These are phyloP conservation scores for Umbelopsis isabellina DNA, from an alignment of 192 early-diverging fungal species.

Conservation along the genomic window DNA sequence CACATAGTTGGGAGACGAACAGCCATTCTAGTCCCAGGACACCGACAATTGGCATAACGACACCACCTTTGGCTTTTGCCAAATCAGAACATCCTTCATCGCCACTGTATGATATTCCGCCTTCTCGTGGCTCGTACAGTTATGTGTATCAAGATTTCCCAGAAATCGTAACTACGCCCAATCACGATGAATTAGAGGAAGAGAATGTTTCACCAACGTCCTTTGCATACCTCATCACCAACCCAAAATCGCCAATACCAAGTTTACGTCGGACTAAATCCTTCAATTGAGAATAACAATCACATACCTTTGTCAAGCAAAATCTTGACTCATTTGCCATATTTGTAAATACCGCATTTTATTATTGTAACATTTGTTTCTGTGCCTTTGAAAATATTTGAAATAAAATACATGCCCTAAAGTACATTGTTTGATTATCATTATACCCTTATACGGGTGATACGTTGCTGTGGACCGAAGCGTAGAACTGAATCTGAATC, in stretches of 20 bases:
- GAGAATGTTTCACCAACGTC: constrained; percentile 1
- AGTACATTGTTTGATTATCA: not conserved
- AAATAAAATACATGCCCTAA: not conserved
- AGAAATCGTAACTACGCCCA: not conserved
- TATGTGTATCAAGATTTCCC: not conserved
- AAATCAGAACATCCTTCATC: not conserved
- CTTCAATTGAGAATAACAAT: not conserved
- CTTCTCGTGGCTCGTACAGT: not conserved
- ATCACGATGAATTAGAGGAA: not conserved
- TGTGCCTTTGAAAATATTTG: not conserved
- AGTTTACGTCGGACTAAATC: not conserved
- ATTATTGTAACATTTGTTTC: not conserved
- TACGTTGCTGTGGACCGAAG: constrained; percentile 5
- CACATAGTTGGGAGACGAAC: not conserved
- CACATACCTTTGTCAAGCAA: not conserved
- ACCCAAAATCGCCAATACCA: constrained; percentile 1
- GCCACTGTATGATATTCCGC: no score
- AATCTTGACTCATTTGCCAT: not conserved
- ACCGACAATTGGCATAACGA: not conserved
- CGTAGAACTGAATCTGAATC: not conserved
- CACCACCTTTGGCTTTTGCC: not conserved
- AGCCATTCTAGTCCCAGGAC: not conserved
- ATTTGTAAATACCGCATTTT: constrained; percentile 17
- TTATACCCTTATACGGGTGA: constrained; percentile 9
- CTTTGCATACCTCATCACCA: constrained; percentile 13